Base-by-base conservation (phyloP, 2,329 filamentous ascomycete genomes). In the Fragosphaeria purpurea region DNA sequence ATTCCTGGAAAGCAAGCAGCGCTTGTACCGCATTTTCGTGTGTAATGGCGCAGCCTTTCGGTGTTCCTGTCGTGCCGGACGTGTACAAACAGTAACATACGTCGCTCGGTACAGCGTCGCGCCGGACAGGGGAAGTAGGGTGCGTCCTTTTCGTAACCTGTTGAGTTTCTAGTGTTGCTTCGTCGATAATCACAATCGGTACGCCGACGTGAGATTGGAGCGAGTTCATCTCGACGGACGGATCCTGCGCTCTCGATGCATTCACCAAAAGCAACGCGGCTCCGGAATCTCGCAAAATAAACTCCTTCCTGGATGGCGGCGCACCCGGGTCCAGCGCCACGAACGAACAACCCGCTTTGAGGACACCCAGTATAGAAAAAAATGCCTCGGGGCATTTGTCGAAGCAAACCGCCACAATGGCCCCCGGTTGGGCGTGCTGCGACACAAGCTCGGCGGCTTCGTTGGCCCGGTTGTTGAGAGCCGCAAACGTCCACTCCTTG, bases 21-120 rank as follows among this genome's bases (percentile, higher is more conserved):
- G 88, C 88, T 63, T 96, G 90, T 0, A 95, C 85, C 0, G 86
- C 80, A 63, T 95, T 96, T 47, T 88, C 82, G 60, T 96, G 90
- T 0, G 86, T 94, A 44, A 96, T 82, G 52, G 93, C 80, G 57
- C 89, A 95, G 2, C 88, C 88, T 59, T 95, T 95, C 0, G 89
- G 88, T 0, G 81, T 86, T 3, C 88, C 88, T 0, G 88, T 95
- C 0, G 88, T 94, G 4, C 88, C 88, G 4, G 86, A 91, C 0
- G 88, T 95, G 63, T 94, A 95, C 1, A 95, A 72, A 52, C 87
- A 91, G 62, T 94, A 95, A 58, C 84, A 88, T 0, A 80, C 80
- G 56, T 83, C 77, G 76, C 69, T 5, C 6, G 54, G 53, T 22
- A 22, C 1, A 48, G 77, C 65, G 2, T 33, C 10, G 33, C 40